phyloP scores from a whole-genome alignment of 129 eudicot species.

The Flaveria sonorensis region DNA sequence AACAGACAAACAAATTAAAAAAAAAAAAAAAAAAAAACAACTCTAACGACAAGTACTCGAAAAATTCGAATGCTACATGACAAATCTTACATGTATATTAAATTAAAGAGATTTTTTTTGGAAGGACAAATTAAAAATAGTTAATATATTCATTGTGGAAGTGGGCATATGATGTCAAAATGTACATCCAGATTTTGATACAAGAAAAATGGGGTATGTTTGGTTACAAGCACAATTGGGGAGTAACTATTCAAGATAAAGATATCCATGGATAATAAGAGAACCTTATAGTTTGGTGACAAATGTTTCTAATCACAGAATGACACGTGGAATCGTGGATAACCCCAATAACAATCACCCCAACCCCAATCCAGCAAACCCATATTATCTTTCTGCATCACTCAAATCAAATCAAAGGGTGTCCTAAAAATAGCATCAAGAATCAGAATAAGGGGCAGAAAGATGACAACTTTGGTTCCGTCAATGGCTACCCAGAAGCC shows the following conservation, averaged over 20 bases:
- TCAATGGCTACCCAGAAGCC: slow-evolving; percentile 75
- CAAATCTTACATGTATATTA: no score
- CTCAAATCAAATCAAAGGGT: slow-evolving; percentile 31
- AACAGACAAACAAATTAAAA: no score
- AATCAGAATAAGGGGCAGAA: slow-evolving; percentile 4
- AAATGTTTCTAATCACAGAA: slow-evolving; percentile 33
- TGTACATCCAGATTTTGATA: background rate
- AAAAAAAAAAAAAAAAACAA: no score
- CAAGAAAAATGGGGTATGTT: background rate
- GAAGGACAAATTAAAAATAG: background rate
- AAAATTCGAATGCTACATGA: no score
- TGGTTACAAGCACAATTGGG: background rate
- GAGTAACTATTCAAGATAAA: slow-evolving; percentile 2
- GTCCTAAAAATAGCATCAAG: slow-evolving; percentile 22
- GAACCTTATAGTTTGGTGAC: background rate
- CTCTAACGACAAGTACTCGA: no score
- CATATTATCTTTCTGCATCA: slow-evolving; percentile 42
- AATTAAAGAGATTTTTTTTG: no score
- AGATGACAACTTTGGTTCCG: slow-evolving; percentile 48
- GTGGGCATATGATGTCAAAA: background rate
- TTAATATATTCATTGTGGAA: background rate
- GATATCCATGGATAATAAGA: slow-evolving; percentile 12
- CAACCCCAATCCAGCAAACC: slow-evolving; percentile 36
- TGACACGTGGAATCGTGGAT: slow-evolving; percentile 62
- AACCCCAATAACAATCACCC: slow-evolving; percentile 22